Evolutionary conservation across 306 rosid species (phyloP), one percentile per base, ranked within the genome.

Genomic region (Clitoria ternatea): DNA sequence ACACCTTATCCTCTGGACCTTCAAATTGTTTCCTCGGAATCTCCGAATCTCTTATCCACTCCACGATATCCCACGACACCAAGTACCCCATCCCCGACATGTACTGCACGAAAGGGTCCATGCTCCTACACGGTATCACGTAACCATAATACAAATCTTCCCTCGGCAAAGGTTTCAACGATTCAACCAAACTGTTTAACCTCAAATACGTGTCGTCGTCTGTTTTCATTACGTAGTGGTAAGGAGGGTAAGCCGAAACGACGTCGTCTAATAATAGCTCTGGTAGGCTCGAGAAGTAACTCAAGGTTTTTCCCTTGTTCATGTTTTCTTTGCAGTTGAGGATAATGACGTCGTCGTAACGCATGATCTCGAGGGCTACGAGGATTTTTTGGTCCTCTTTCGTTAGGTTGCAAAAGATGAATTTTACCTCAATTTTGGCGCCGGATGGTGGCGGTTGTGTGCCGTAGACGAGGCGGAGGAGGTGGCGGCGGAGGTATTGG

Each of bases 1-100:
- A 89, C 1, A 74, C 66, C 57, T 59, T 80, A 54, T 86, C 96
- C 74, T 89, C 96, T 0, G 96, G 96, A 17, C 91, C 96, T 39
- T 78, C 82, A 66, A 86, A 59, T 1, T 70, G 71, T 12, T 74
- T 84, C 85, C 69, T 78, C 0, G 96, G 91, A 37, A 89, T 84
- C 0, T 84, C 85, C 6, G 96, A 89, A 0, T 53, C 79, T 15
- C 68, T 48, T 11, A 89, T 80, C 96, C 96, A 89, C 60, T 86
- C 85, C 23, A 75, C 96, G 26, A 89, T 67, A 18, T 89, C 96
- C 91, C 96, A 89, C 5, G 96, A 89, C 45, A 89, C 80, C 83
- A 86, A 39, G 56, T 89, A 89, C 27, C 88, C 96, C 96, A 89
- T 89, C 53, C 96, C 96, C 2, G 91, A 89, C 96, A 89, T 89